Evolutionary conservation across 2,329 filamentous ascomycete species (phyloP).

Genomic region (Amauroascus verrucosus): DNA sequence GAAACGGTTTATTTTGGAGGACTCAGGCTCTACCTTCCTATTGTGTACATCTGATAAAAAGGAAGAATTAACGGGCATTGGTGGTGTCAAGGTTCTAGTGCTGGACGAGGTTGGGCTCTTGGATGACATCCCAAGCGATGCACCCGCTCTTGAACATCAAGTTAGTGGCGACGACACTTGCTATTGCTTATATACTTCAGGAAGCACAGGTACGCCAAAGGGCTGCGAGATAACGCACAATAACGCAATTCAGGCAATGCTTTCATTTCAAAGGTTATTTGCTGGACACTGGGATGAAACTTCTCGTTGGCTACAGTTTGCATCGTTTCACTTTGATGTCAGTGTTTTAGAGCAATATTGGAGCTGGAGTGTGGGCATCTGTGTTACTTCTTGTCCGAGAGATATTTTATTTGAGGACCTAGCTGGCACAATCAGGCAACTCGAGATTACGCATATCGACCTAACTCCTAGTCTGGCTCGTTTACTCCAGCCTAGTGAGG

Average conservation of each 20-base stretch:
- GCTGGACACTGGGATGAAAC: conserved; percentile 57
- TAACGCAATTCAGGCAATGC: conserved; percentile 80
- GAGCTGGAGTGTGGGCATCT: conserved; percentile 87
- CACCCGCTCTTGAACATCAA: conserved; percentile 26
- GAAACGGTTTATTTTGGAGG: conserved; percentile 66
- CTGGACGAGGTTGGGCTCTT: conserved; percentile 36
- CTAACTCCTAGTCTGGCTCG: conserved; percentile 79
- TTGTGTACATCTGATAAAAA: conserved; percentile 46
- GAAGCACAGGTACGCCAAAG: conserved; percentile 77
- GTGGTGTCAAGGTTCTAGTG: conserved; percentile 36
- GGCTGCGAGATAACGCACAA: conserved; percentile 82
- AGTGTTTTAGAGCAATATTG: conserved; percentile 90
- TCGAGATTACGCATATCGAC: conserved; percentile 81
- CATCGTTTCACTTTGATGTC: conserved; percentile 89
- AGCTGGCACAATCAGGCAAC: conserved; percentile 56
- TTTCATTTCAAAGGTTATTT: conserved; percentile 74
- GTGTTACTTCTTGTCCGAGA: conserved; percentile 68
- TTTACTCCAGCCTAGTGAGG: conserved; percentile 65
- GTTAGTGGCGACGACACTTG: conserved; percentile 49
- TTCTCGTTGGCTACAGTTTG: conserved; percentile 85
- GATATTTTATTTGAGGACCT: conserved; percentile 82
- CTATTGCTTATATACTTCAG: conserved; percentile 80
- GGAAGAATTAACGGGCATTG: conserved; percentile 28
- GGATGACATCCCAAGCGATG: conserved; percentile 27
- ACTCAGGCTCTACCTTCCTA: conserved; percentile 57